Evolutionary conservation across 2,329 filamentous ascomycete species (phyloP).

Genomic region (Aspergillus aculeatus): DNA sequence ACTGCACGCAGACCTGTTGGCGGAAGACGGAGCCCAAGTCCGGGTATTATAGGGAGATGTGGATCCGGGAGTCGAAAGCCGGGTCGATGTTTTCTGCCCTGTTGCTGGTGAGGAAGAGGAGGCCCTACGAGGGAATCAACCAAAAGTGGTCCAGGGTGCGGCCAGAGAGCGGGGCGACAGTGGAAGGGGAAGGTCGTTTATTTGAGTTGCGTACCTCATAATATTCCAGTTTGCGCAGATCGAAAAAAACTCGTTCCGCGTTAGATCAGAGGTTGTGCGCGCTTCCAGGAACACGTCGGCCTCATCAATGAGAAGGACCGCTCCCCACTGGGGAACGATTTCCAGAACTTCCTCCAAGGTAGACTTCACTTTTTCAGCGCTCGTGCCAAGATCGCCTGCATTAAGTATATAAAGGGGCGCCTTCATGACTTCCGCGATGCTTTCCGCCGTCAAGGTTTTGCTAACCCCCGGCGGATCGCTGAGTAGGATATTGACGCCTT

Average conservation of each 20-base stretch:
- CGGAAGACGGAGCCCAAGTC: no score
- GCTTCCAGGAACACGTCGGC: slow-evolving; percentile 37
- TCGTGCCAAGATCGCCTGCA: slow-evolving; percentile 48
- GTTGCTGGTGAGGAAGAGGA: no score
- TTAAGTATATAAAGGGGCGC: slow-evolving; percentile 37
- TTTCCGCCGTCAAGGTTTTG: slow-evolving; percentile 3
- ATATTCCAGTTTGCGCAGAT: slow-evolving; percentile 30
- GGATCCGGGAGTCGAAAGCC: no score
- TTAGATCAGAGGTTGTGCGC: slow-evolving; percentile 39
- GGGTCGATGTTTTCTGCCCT: no score
- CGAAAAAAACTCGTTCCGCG: slow-evolving; percentile 47
- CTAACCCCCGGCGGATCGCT: background rate
- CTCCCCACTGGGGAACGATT: slow-evolving; percentile 52
- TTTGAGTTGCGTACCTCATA: slow-evolving; percentile 18
- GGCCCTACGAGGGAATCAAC: no score
- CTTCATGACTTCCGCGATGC: slow-evolving; percentile 35
- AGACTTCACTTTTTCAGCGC: slow-evolving; percentile 25
- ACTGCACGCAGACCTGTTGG: no score
- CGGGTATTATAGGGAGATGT: no score
- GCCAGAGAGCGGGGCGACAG: no score
- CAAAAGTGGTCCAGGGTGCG: no score
- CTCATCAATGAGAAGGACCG: slow-evolving; percentile 53
- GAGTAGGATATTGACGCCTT: background rate
- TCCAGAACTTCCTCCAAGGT: slow-evolving; percentile 28
- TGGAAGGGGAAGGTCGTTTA: no score